Evolutionary conservation across 441 rosid genomes (phyloP).

Genomic region (Gossypium laxum): DNA sequence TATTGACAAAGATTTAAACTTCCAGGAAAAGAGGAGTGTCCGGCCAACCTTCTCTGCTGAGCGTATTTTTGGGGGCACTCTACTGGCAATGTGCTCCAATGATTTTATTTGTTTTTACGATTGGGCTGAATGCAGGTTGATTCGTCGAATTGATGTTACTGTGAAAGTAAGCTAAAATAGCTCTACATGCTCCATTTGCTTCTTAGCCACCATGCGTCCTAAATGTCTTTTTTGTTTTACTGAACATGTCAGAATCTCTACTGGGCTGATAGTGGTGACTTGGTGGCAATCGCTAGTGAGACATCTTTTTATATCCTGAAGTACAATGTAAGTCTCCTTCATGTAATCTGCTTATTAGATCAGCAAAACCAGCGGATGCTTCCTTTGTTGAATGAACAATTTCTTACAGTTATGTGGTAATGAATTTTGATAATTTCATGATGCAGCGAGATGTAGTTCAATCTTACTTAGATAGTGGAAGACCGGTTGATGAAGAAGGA

Average conservation of each 20-base stretch:
- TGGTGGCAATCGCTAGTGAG: conserved; percentile 93
- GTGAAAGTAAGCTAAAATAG: conserved; percentile 63
- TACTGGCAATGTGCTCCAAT: conserved; percentile 91
- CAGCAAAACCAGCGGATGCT: no score
- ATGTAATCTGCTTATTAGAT: not conserved
- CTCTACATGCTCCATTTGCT: conserved; percentile 12
- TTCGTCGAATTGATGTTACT: conserved; percentile 84
- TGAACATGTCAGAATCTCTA: conserved; percentile 60
- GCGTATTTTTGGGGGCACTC: conserved; percentile 73
- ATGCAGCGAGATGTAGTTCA: conserved; percentile 74
- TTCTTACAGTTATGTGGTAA: no score
- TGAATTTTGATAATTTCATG: no score
- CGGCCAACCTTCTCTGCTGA: conserved; percentile 96
- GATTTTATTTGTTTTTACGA: conserved; percentile 96
- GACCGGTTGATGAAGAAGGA: conserved; percentile 83
- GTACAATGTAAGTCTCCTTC: conserved; percentile 81
- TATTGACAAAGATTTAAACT: conserved; percentile 17
- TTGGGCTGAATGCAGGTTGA: conserved; percentile 95
- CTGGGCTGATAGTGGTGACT: conserved; percentile 99
- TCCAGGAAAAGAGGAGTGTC: conserved; percentile 86
- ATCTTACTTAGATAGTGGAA: conserved; percentile 75
- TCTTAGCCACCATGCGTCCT: conserved; percentile 11
- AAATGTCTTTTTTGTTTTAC: conserved; percentile 13
- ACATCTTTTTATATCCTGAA: conserved; percentile 92
- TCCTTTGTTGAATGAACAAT: no score